phyloP scores from a whole-genome alignment of 352 stramenopile genomes.

The Pythium guiyangense region DNA sequence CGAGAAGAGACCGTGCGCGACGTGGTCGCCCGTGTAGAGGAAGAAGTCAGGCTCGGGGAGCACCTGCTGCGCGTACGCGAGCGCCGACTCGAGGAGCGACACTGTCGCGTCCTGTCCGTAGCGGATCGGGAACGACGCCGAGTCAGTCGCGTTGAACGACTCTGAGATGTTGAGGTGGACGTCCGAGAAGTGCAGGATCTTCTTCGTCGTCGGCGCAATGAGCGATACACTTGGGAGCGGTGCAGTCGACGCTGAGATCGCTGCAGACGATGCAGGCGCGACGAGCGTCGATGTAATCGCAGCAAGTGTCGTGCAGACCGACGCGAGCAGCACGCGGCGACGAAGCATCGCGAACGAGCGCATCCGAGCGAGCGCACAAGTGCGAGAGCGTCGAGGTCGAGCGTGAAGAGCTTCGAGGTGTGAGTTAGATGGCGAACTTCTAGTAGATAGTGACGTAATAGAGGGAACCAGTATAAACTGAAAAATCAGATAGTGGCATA shows the following conservation, averaged over 20 bases:
- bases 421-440: too few relatives aligned
- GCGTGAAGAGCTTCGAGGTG: too few relatives aligned
- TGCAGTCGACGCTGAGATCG: not conserved
- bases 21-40: conserved; percentile 80
- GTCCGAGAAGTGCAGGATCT: conserved; percentile 83
- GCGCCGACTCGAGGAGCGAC: conserved; percentile 58
- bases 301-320: not conserved
- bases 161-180: conserved; percentile 78
- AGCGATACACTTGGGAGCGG: not conserved
- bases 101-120: conserved; percentile 58
- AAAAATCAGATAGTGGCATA: too few relatives aligned
- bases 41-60: conserved; percentile 60
- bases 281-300: not conserved
- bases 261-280: not conserved
- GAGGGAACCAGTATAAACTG: too few relatives aligned
- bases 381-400: not conserved
- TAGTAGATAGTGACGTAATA: too few relatives aligned
- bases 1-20: conserved; percentile 52
- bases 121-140: conserved; percentile 29
- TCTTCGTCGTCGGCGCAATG: conserved; percentile 10
- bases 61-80: conserved; percentile 55
- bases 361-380: not conserved
- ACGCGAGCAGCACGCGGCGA: too few relatives aligned
- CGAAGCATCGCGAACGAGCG: too few relatives aligned
- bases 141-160: conserved; percentile 28